Conservation (phyloP, 2,329 filamentous ascomycete species). For the Ophiostoma sp. region DNA sequence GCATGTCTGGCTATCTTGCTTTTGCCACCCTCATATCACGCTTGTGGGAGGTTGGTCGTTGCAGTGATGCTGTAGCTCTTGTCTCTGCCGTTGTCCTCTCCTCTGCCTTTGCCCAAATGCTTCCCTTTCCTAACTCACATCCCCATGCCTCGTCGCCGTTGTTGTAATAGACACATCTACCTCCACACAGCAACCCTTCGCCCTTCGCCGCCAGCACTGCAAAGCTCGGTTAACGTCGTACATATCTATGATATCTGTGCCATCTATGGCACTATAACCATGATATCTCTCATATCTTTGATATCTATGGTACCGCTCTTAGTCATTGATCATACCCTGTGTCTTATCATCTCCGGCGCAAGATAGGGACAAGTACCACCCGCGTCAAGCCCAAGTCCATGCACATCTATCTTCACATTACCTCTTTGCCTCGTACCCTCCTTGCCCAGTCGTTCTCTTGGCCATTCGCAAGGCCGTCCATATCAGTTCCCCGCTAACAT, state of each 20-base stretch:
- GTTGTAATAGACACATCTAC: neutral
- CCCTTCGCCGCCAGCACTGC: neutral
- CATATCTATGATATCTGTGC: too few species aligned
- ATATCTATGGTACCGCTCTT: too few species aligned
- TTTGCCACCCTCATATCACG: neutral
- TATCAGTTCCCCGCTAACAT: constrained; percentile 1
- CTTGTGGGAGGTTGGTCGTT: neutral
- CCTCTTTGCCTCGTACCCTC: neutral
- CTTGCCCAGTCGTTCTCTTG: neutral
- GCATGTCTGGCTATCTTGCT: neutral
- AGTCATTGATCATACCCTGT: too few species aligned
- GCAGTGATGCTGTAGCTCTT: neutral
- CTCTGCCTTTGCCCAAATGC: neutral
- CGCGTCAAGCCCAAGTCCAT: neutral
- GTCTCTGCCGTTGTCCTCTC: neutral
- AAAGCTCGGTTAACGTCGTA: neutral
- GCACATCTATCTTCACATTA: neutral
- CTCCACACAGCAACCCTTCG: neutral
- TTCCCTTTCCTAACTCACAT: neutral
- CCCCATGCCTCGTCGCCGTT: neutral
- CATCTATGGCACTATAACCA: too few species aligned
- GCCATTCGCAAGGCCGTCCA: neutral
- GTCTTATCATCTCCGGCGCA: neutral
- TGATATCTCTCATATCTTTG: too few species aligned
- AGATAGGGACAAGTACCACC: neutral